Evolutionary conservation across 108 stramenopile genomes (phyloP), one percentile per base, ranked within the genome.

Genomic region (Skeletonema tropicum): DNA sequence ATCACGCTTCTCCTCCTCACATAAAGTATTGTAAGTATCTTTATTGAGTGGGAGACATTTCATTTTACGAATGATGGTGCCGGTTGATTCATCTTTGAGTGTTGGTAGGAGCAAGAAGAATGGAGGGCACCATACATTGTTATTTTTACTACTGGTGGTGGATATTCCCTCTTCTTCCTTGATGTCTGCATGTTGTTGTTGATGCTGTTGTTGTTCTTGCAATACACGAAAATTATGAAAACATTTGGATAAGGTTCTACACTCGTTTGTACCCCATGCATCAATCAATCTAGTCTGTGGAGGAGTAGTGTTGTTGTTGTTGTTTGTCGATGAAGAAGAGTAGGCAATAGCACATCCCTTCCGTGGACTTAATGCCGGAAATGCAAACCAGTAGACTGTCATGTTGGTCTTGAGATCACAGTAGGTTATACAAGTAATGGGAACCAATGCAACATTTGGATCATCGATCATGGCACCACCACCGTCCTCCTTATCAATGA

Each of bases 371-470:
- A 95, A 65, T 3, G 91, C 84, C 12, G 94, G 94, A 74, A 93
- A 86, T 0, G 91, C 94, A 80, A 92, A 93, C 92, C 94, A 95
- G 79, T 95, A 93, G 4, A 95, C 76, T 2, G 88, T 86, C 63
- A 85, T 85, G 74, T 95, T 92, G 48, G 83, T 84, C 67, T 95
- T 95, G 35, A 95, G 64, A 72, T 95, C 91, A 17, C 89, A 86
- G 73, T 88, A 86, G 3, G 86, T 84, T 9, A 92, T 35, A 39
- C 91, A 74, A 1, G 82, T 59, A 32, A 88, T 60, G 0, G 83
- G 57, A 10, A 82, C 48, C 5, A 91, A 66, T 10, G 59, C 64
- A 17, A 66, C 52, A 32, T 77, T 70, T 17, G 83, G 66, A 33
- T 70, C 68, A 33, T 70, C 68, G 0, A 26, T 25, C 11, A 23